Evolutionary conservation across 148 eudicot species (phyloP), one percentile per base, ranked within the genome.

Genomic region (Rhododendron molle): DNA sequence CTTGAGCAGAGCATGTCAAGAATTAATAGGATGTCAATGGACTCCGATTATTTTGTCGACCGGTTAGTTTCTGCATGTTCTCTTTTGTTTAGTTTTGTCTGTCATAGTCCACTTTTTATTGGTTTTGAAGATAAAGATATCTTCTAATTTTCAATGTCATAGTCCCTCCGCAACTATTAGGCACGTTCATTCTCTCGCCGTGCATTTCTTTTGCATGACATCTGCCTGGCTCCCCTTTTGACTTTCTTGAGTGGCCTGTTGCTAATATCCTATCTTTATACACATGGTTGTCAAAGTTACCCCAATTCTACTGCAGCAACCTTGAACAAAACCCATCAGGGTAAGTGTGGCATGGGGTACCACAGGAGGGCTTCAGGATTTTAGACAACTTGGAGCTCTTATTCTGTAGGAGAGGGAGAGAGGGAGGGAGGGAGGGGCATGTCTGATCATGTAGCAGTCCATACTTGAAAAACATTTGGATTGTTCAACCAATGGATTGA

Each of bases 1-100:
- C 93, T 97, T 40, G 99, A 97, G 91, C 99, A 95, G 87, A 97
- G 98, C 93, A 97, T 97, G 99, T 93, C 98, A 30, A 92, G 98
- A 85, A 92, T 97, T 85, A 97, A 95, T 87, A 94, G 99, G 87
- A 97, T 95, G 99, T 97, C 99, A 7, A 89, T 95, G 91, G 99
- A 97, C 87, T 97, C 99, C 28, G 98, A 95, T 93, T 93, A 89
- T 90, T 91, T 92, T 47, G 99, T 97, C 44, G 99, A 97, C 96
- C 93, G 99, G 99, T 97, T 78, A 78, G 90, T 52, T 43, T 81
- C 76, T 83, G 40, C 54, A 38, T 86, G 16, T 79, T 56, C 47
- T 14, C 12, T 26, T 50, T 56, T 54, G 16, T 32, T 81, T 54
- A 54, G 13, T 58, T 54, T 49, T 62, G 26, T 60, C n/a, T 78